A percentile compares a stretch with the other conserved stretches of the same genome.
phyloP scores from a whole-genome alignment of 176 grass and related monocot genomes.

The Eragrostis nindensis region DNA sequence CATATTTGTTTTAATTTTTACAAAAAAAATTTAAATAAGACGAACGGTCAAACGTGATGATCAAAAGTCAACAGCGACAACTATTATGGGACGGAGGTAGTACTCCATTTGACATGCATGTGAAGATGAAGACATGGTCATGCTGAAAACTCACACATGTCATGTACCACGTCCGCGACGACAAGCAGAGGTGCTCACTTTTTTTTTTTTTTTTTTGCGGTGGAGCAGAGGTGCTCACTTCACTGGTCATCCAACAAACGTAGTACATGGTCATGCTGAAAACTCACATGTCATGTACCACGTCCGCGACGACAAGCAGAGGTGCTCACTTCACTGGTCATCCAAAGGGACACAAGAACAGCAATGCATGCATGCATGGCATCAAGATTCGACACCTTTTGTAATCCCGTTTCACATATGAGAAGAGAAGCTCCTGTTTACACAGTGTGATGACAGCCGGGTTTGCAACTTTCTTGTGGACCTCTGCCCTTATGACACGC shows the following conservation, averaged over 20 bases:
- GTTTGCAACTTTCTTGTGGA: background rate
- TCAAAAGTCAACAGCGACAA: too few species aligned
- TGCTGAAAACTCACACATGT: background rate
- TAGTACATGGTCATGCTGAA: too few species aligned
- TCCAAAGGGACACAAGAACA: slow-evolving; percentile 12
- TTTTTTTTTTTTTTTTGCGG: too few species aligned
- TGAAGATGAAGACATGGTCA: background rate
- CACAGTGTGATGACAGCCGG: slow-evolving; percentile 37
- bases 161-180: background rate
- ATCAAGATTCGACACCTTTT: background rate
- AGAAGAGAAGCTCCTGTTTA: too few species aligned
- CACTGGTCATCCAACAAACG: too few species aligned
- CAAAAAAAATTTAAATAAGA: too few species aligned
- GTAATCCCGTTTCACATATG: background rate
- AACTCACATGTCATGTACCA: background rate
- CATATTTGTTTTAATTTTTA: too few species aligned
- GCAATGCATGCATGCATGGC: background rate
- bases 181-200: slow-evolving; percentile 11
- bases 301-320: slow-evolving; percentile 10
- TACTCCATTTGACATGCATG: too few species aligned
- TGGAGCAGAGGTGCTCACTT: too few species aligned
- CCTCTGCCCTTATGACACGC: background rate
- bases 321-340: slow-evolving; percentile 3
- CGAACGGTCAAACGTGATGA: too few species aligned
- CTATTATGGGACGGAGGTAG: too few species aligned